These are phyloP conservation scores for Cyberlindnera suaveolens DNA, from an alignment of 805 yeast genomes.

Conservation along the genomic window DNA sequence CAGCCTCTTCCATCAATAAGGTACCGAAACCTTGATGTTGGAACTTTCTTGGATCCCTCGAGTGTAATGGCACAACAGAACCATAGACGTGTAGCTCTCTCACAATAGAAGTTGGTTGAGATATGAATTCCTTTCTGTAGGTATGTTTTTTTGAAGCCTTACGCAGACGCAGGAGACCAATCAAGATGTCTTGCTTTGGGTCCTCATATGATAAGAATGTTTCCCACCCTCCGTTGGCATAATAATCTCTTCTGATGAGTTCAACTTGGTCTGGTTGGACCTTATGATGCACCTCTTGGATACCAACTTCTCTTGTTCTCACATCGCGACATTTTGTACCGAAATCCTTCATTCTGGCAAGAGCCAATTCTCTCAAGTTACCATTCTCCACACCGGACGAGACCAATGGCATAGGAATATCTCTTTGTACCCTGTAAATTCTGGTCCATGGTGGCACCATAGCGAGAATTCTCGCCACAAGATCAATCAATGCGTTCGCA, in stretches of 20 bases:
- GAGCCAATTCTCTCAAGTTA: slow-evolving; percentile 87
- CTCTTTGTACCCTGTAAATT: slow-evolving; percentile 96
- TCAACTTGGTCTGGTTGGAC: slow-evolving; percentile 97
- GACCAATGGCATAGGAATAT: slow-evolving; percentile 98
- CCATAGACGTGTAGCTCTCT: slow-evolving; percentile 97
- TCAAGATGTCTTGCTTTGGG: slow-evolving; percentile 91
- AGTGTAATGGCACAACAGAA: slow-evolving; percentile 92
- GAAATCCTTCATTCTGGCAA: slow-evolving; percentile 96
- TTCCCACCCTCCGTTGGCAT: slow-evolving; percentile 99
- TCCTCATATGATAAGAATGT: slow-evolving; percentile 94
- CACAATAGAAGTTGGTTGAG: slow-evolving; percentile 87
- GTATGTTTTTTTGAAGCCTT: slow-evolving; percentile 87
- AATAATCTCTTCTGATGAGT: slow-evolving; percentile 88
- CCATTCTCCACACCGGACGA: slow-evolving; percentile 98
- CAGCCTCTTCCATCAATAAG: slow-evolving; percentile 96
- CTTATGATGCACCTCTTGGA: slow-evolving; percentile 96
- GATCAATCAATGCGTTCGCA: slow-evolving; percentile 88
- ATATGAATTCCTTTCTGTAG: slow-evolving; percentile 78
- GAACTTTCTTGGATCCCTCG: slow-evolving; percentile 94
- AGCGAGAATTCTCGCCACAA: slow-evolving; percentile 93
- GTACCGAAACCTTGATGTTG: slow-evolving; percentile 99
- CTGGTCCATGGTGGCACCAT: slow-evolving; percentile 99
- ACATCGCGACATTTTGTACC: slow-evolving; percentile 96
- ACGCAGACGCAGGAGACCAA: slow-evolving; percentile 83
- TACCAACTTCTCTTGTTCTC: slow-evolving; percentile 96